phyloP scores from a whole-genome alignment of 202 grass and related monocot species.

The Zizania palustris region DNA sequence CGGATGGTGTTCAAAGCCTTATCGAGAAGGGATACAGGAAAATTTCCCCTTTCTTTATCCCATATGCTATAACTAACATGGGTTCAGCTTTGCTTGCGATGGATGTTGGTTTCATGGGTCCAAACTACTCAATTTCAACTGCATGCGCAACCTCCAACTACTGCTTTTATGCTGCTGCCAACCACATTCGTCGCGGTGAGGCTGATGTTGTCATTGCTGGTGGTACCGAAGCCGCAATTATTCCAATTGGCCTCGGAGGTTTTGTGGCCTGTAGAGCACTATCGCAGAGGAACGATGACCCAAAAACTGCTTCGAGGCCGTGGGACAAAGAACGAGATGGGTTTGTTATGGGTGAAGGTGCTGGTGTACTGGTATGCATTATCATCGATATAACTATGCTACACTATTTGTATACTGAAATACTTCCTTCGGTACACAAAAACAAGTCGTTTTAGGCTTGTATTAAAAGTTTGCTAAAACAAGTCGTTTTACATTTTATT shows the following conservation, averaged over 20 bases:
- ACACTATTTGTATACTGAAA: conserved; percentile 5
- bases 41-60: conserved; percentile 78
- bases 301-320: conserved; percentile 70
- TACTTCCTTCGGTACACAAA: too few species aligned
- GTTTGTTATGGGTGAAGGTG: conserved; percentile 88
- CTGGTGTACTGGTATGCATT: conserved; percentile 66
- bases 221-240: conserved; percentile 74
- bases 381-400: background rate
- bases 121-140: conserved; percentile 81
- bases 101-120: conserved; percentile 79
- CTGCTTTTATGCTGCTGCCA: conserved; percentile 79
- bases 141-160: conserved; percentile 81
- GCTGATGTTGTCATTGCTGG: conserved; percentile 81
- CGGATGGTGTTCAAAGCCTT: conserved; percentile 57
- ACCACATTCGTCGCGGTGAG: conserved; percentile 72
- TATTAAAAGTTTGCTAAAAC: too few species aligned
- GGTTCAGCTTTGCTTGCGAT: conserved; percentile 68
- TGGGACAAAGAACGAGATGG: conserved; percentile 83
- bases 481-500: too few species aligned
- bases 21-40: conserved; percentile 62
- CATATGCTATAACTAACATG: conserved; percentile 74
- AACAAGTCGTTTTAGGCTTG: too few species aligned
- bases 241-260: conserved; percentile 72
- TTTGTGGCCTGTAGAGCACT: conserved; percentile 83
- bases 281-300: conserved; percentile 75